Conservation (phyloP, 139 green algal genomes). For the Closterium sp. region DNA sequence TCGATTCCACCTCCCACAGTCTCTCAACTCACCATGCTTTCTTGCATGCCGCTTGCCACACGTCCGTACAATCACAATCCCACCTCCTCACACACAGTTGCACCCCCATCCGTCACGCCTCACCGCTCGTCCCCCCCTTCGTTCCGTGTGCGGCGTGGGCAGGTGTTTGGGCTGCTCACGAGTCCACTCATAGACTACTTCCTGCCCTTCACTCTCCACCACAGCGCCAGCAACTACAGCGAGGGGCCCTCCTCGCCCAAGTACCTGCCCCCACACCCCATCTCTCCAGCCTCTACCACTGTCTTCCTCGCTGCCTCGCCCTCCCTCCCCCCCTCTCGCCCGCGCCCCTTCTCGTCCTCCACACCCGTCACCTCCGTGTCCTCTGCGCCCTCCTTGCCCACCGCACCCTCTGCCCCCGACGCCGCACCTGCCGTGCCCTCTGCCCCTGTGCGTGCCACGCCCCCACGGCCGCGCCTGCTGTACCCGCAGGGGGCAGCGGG, state of each 20-base stretch:
- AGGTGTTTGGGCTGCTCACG: constrained; percentile 37
- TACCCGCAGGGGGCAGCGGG: no score
- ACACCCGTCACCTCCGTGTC: neutral
- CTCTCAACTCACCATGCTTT: neutral
- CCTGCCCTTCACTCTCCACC: constrained; percentile 10
- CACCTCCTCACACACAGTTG: no score
- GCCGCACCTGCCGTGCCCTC: no score
- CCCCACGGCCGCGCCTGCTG: no score
- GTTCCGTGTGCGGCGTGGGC: neutral
- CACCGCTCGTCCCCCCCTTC: neutral
- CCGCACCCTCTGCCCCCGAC: no score
- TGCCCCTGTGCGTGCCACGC: no score
- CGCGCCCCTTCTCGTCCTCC: neutral
- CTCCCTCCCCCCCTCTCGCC: neutral
- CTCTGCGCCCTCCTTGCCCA: no score
- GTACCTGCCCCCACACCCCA: neutral
- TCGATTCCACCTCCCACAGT: neutral
- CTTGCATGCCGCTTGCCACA: neutral
- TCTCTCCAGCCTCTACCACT: neutral
- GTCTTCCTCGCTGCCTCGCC: neutral
- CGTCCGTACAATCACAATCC: neutral
- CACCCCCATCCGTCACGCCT: no score
- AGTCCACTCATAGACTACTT: constrained; percentile 27
- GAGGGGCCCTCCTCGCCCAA: constrained; percentile 20
- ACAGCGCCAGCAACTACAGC: neutral